Conservation (phyloP, 2,329 filamentous ascomycete genomes). For the Alternaria arborescens region DNA sequence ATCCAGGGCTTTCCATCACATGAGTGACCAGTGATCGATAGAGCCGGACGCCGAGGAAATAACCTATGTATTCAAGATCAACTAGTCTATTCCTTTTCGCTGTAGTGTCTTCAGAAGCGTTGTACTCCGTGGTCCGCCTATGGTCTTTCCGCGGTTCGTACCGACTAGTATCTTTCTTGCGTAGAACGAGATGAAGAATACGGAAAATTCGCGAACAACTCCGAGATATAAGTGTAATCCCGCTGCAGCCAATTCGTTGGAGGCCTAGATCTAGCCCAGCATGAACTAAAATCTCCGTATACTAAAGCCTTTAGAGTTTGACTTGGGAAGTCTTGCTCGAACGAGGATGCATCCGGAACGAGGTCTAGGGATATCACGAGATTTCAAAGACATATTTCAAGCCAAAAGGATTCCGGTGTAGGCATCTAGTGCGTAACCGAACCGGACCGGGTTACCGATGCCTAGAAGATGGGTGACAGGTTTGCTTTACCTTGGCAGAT, state of each 20-base stretch:
- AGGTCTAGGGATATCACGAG: neutral
- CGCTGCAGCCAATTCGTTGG: neutral
- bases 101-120: neutral
- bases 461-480: neutral
- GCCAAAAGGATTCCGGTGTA: neutral
- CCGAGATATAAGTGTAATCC: neutral
- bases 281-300: neutral
- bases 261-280: neutral
- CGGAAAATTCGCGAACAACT: neutral
- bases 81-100: neutral
- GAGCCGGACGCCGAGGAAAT: neutral
- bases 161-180: neutral
- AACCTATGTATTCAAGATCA: neutral
- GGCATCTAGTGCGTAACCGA: neutral
- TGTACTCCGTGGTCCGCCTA: neutral
- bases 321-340: neutral
- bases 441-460: conserved; percentile 8
- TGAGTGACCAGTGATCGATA: neutral
- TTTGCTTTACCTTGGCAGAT: neutral
- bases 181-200: neutral
- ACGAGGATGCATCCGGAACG: neutral
- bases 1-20: neutral
- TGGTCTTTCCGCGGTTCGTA: neutral
- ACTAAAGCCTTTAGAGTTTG: neutral
- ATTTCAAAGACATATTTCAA: neutral